These are phyloP conservation scores for Phragmites australis DNA, from an alignment of 176 grass and related monocot species.

Conservation along the genomic window DNA sequence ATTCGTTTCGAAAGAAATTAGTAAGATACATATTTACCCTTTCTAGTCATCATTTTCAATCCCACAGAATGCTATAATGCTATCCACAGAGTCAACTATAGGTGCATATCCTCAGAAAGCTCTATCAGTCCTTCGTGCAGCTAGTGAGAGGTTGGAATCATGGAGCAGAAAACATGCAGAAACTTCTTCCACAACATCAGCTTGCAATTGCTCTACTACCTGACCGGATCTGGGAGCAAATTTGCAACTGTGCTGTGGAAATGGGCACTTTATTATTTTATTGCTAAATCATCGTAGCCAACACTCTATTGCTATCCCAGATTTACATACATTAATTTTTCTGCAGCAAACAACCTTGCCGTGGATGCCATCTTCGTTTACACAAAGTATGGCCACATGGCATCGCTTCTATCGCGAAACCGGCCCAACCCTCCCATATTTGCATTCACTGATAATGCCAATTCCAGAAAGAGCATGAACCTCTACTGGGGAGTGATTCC, in stretches of 20 bases:
- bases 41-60: no score
- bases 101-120: slow-evolving; percentile 64
- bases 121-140: slow-evolving; percentile 51
- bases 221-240: slow-evolving; percentile 59
- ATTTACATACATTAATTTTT: slow-evolving; percentile 1
- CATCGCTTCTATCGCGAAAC: slow-evolving; percentile 55
- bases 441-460: slow-evolving; percentile 56
- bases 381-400: slow-evolving; percentile 73
- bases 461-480: slow-evolving; percentile 69
- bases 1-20: no score
- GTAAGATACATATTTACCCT: no score
- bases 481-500: slow-evolving; percentile 68
- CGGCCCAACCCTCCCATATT: slow-evolving; percentile 66
- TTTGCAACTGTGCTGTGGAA: slow-evolving; percentile 60
- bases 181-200: slow-evolving; percentile 41
- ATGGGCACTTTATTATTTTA: slow-evolving; percentile 51
- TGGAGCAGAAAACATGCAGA: slow-evolving; percentile 63
- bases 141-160: slow-evolving; percentile 62
- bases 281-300: neutral
- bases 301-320: neutral
- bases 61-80: slow-evolving; percentile 73
- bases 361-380: slow-evolving; percentile 78
- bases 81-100: slow-evolving; percentile 70
- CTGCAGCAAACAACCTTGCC: slow-evolving; percentile 65
- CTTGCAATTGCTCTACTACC: slow-evolving; percentile 53